phyloP scores from a whole-genome alignment of 345 rosid species.

The Euclidium syriacum region DNA sequence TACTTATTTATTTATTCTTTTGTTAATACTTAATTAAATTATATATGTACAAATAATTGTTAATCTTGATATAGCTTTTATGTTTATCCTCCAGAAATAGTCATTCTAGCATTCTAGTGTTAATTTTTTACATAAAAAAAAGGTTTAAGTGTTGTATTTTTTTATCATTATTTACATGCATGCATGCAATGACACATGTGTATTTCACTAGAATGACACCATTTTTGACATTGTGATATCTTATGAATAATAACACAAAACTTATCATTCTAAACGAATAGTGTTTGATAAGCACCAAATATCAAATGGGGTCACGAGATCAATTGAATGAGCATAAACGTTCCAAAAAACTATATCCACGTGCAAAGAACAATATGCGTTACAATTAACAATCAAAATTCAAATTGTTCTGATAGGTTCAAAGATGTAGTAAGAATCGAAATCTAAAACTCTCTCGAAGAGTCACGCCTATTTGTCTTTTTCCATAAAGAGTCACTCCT shows the following conservation, averaged over 20 bases:
- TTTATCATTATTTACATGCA: too few species aligned
- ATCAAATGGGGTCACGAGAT: neutral
- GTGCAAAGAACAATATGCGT: neutral
- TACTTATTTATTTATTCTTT: too few species aligned
- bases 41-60: neutral
- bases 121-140: too few species aligned
- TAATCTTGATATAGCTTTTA: neutral
- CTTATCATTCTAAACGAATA: conserved; percentile 19
- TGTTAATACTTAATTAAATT: too few species aligned
- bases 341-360: conserved; percentile 11
- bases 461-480: neutral
- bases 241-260: neutral
- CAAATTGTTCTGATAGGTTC: conserved; percentile 20
- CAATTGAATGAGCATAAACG: neutral
- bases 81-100: neutral
- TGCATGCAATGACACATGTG: conserved; percentile 30
- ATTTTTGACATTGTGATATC: conserved; percentile 6
- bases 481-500: conserved; percentile 13
- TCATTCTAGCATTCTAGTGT: too few species aligned
- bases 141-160: too few species aligned
- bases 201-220: conserved; percentile 13
- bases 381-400: conserved; percentile 24
- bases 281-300: conserved; percentile 20
- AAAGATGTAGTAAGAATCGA: too few species aligned
- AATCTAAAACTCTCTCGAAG: conserved; percentile 8